phyloP scores from a whole-genome alignment of 352 stramenopile genomes.

The Sclerospora graminicola region DNA sequence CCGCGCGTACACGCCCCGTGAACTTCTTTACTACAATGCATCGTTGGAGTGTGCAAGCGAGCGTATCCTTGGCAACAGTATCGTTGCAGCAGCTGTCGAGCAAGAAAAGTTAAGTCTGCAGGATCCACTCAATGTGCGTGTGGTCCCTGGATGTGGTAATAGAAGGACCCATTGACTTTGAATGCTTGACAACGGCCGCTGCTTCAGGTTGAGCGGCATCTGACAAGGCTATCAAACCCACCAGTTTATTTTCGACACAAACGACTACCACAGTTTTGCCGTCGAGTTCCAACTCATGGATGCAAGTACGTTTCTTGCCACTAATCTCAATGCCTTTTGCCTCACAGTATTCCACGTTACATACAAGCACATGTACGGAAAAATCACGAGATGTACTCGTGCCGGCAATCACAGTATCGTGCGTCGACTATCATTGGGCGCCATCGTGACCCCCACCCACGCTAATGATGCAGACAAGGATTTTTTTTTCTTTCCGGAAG shows the following conservation, averaged over 20 bases:
- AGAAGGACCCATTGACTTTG: slow-evolving; percentile 78
- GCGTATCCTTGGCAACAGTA: slow-evolving; percentile 76
- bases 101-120: slow-evolving; percentile 64
- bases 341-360: slow-evolving; percentile 73
- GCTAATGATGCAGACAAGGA: too few relatives aligned
- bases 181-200: slow-evolving; percentile 47
- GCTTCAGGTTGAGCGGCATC: slow-evolving; percentile 71
- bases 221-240: slow-evolving; percentile 65
- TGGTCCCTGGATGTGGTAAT: slow-evolving; percentile 75
- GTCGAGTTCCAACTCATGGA: slow-evolving; percentile 77
- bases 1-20: slow-evolving; percentile 44
- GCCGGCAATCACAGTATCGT: slow-evolving; percentile 26
- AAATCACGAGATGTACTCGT: slow-evolving; percentile 7
- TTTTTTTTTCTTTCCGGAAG: too few relatives aligned
- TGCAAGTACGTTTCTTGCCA: slow-evolving; percentile 51
- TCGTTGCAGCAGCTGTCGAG: slow-evolving; percentile 66
- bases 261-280: slow-evolving; percentile 82
- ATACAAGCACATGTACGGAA: slow-evolving; percentile 48
- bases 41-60: slow-evolving; percentile 80
- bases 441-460: too few relatives aligned
- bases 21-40: slow-evolving; percentile 71
- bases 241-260: slow-evolving; percentile 51
- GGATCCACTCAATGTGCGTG: slow-evolving; percentile 60
- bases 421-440: too few relatives aligned
- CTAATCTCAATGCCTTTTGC: slow-evolving; percentile 60